Base-by-base conservation (phyloP, 148 eudicot species). In the Rheum nobile region DNA sequence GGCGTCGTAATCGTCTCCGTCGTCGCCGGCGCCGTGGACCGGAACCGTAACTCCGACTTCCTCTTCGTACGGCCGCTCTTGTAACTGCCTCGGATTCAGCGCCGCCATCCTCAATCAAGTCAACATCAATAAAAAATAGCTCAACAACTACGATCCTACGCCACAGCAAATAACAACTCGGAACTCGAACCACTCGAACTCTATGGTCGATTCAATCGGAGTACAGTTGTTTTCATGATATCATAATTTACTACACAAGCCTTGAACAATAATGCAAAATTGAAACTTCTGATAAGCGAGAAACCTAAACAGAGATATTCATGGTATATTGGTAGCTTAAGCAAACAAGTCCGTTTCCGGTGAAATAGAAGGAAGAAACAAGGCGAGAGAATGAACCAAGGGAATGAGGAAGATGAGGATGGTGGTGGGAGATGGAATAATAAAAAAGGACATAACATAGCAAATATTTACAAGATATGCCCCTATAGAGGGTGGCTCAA, bases 1-100 rank as follows among this genome's bases (percentile, higher is more conserved):
- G 67, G 32, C 70, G 41, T 71, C 80, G 52, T 72, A 75, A 1
- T 77, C 82, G 22, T 73, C 82, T 6, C 52, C 81, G 52, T 74
- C 77, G 32, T 82, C 73, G 74, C 67, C 24, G 72, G 31, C 11
- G 38, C n/a, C 57, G 24, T 68, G 61, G 35, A 61, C 67, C 6
- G 67, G 35, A 4, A 41, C 29, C 50, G 32, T 14, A 24, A 43
- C 32, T 71, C 48, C 74, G 17, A 44, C 54, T 9, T 28, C 52
- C 52, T 42, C 21, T 6, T 8, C 37, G 41, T 32, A 65, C 55
- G 52, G 7, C n/a, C 21, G 50, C 50, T 71, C 46, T 34, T 71
- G 50, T 50, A 71, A 61, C 67, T 32, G 70, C 38, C 24, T 65
- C 31, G 55, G 43, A 28, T 71, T 71, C 52, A 42, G 17, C n/a